These are phyloP conservation scores for Aspergillus transmontanensis DNA, from an alignment of 2,329 filamentous ascomycete species.

Conservation along the genomic window DNA sequence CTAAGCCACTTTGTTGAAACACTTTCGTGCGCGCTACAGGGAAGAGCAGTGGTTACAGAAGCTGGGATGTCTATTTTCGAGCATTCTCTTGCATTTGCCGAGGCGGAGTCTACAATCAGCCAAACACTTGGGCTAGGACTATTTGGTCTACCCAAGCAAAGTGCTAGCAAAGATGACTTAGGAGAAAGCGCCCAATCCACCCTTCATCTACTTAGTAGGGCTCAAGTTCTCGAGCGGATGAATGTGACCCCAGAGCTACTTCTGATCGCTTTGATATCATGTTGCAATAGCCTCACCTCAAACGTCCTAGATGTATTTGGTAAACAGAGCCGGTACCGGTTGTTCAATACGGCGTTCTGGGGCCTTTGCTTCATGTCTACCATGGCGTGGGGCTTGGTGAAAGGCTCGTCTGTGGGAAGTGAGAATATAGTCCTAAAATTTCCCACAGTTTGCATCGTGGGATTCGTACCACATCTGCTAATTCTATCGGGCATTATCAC, in stretches of 20 bases:
- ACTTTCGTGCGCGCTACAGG: slow-evolving; percentile 83
- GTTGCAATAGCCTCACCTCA: slow-evolving; percentile 84
- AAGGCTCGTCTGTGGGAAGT: slow-evolving; percentile 46
- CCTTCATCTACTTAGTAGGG: slow-evolving; percentile 41
- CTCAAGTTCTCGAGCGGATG: slow-evolving; percentile 71
- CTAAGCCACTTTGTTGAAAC: slow-evolving; percentile 87
- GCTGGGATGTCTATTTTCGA: slow-evolving; percentile 97
- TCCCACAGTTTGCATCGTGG: slow-evolving; percentile 91
- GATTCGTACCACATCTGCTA: slow-evolving; percentile 91
- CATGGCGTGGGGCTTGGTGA: slow-evolving; percentile 73
- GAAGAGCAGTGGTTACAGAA: slow-evolving; percentile 76
- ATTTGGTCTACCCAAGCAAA: slow-evolving; percentile 56
- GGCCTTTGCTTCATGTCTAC: slow-evolving; percentile 85
- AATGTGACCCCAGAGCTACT: slow-evolving; percentile 91
- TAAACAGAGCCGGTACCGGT: slow-evolving; percentile 75
- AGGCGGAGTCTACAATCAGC: slow-evolving; percentile 85
- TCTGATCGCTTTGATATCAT: slow-evolving; percentile 82
- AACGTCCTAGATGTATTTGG: slow-evolving; percentile 80
- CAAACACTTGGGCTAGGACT: slow-evolving; percentile 74
- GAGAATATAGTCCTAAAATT: slow-evolving; percentile 73
- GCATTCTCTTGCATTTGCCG: slow-evolving; percentile 91
- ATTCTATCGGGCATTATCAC: slow-evolving; percentile 76
- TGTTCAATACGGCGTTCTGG: slow-evolving; percentile 87
- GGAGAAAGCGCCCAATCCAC: slow-evolving; percentile 32
- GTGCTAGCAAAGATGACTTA: slow-evolving; percentile 49